These are phyloP conservation scores for Mercurialis annua DNA, from an alignment of 345 rosid species.

Conservation along the genomic window DNA sequence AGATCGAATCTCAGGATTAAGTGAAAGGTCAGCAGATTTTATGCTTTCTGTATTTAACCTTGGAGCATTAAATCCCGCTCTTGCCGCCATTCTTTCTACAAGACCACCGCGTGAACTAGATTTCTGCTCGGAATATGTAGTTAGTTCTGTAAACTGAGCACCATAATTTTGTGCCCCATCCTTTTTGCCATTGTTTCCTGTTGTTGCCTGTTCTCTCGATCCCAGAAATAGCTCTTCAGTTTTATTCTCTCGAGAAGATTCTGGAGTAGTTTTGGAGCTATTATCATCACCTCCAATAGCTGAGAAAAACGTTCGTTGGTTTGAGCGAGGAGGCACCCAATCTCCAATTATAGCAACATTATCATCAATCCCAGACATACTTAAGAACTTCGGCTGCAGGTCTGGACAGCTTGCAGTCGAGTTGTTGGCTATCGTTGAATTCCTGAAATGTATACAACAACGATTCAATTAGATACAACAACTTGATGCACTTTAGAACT, in stretches of 20 bases:
- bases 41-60: slow-evolving; percentile 35
- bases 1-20: slow-evolving; percentile 24
- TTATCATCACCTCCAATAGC: slow-evolving; percentile 47
- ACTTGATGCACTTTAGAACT: background rate
- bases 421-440: slow-evolving; percentile 14
- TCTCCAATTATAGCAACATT: slow-evolving; percentile 72
- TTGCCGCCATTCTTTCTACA: slow-evolving; percentile 35
- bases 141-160: slow-evolving; percentile 26
- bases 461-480: slow-evolving; percentile 15
- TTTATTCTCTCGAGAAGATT: slow-evolving; percentile 33
- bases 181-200: slow-evolving; percentile 30
- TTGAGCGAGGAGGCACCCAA: slow-evolving; percentile 75
- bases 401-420: slow-evolving; percentile 20
- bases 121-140: slow-evolving; percentile 40
- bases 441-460: slow-evolving; percentile 35
- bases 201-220: slow-evolving; percentile 25
- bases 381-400: slow-evolving; percentile 17
- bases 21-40: slow-evolving; percentile 21
- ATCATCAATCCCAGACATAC: slow-evolving; percentile 72
- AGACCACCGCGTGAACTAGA: slow-evolving; percentile 40
- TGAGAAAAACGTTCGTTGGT: slow-evolving; percentile 55
- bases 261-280: slow-evolving; percentile 38
- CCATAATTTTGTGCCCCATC: slow-evolving; percentile 30
- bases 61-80: slow-evolving; percentile 37
- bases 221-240: slow-evolving; percentile 35